Evolutionary conservation across 2,329 filamentous ascomycete genomes (phyloP), one percentile per base, ranked within the genome.

Genomic region (Mariannaea elegans): DNA sequence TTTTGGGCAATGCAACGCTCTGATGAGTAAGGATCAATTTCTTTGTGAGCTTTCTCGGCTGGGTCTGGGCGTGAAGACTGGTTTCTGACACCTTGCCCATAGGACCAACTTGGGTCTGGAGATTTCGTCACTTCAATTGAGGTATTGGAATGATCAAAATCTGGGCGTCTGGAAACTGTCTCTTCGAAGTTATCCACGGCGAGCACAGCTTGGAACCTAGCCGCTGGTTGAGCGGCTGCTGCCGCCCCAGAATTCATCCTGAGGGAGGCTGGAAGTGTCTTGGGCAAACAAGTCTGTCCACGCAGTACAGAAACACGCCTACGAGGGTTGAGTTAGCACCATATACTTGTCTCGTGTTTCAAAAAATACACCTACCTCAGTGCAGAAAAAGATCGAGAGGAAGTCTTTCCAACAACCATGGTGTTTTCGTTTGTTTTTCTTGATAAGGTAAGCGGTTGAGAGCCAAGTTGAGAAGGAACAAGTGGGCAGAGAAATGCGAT

Each of bases 1-100:
- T 97, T 97, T 75, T 85, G 87, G 0, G 83, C 79, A 0, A 87
- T 79, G 0, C 88, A 84, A 1, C 93, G 84, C 24, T 89, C 90
- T 29, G 87, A 78, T 55, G 84, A 89, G 73, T 93, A 89, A 0
- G 93, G 93, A 75, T 95, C 89, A 65, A 97, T 94, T 71, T 89
- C 82, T 55, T 92, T 77, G 76, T 96, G 91, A 7, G 34, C 1
- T 76, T 71, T 65, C 55, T 84, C 67, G 5, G 19, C 14, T 6
- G 29, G 8, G 16, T 41, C 0, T 16, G 3, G 3, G 2, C 19
- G 14, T 2, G 18, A 38, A 38, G 48, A 47, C 12, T 38, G 56
- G 75, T 38, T 68, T 46, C 55, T 64, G 13, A 73, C 72, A 6
- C 75, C 75, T 10, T 68, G 61, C 7, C 76, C 84, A n/a, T 78